Evolutionary conservation across 148 eudicot species (phyloP).

Genomic region (Nepenthes mirabilis): DNA sequence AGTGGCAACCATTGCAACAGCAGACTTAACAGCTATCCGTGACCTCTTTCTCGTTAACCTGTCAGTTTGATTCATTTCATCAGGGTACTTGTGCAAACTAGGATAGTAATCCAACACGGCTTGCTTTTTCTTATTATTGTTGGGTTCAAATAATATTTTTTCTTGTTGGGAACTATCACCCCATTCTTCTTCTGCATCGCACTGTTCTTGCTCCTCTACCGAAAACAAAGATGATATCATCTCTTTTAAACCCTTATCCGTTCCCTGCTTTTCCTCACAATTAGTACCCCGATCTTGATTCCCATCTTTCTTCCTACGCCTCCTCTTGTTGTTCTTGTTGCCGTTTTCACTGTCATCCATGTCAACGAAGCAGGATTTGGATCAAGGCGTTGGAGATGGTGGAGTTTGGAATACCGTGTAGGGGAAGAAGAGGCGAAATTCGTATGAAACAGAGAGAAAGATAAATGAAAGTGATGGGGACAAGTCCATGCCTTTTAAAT

Average conservation of each 20-base stretch:
- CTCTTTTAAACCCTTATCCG: constrained; percentile 33
- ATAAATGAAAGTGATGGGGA: too few relatives aligned
- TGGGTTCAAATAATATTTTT: constrained; percentile 25
- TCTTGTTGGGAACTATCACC: constrained; percentile 20
- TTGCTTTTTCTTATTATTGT: constrained; percentile 25
- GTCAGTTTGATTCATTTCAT: constrained; percentile 21
- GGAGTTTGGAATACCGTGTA: too few relatives aligned
- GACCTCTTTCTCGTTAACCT: constrained; percentile 25
- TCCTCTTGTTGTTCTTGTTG: too few relatives aligned
- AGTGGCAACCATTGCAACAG: constrained; percentile 11
- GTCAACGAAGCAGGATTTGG: too few relatives aligned
- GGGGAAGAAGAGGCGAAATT: too few relatives aligned
- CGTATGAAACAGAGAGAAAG: too few relatives aligned
- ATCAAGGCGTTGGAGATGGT: too few relatives aligned
- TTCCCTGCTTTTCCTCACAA: constrained; percentile 6
- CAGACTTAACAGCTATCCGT: constrained; percentile 16
- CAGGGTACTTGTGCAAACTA: constrained; percentile 16
- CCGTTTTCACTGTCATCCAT: too few relatives aligned
- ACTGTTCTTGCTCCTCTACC: constrained; percentile 49
- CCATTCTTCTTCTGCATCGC: constrained; percentile 25
- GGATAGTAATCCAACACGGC: constrained; percentile 41
- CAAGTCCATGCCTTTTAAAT: too few relatives aligned
- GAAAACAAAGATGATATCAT: constrained; percentile 42
- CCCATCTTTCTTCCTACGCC: background rate
- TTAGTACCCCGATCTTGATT: background rate